These are phyloP conservation scores for Nemania abortiva DNA, from an alignment of 2,329 filamentous ascomycete species.

Conservation along the genomic window DNA sequence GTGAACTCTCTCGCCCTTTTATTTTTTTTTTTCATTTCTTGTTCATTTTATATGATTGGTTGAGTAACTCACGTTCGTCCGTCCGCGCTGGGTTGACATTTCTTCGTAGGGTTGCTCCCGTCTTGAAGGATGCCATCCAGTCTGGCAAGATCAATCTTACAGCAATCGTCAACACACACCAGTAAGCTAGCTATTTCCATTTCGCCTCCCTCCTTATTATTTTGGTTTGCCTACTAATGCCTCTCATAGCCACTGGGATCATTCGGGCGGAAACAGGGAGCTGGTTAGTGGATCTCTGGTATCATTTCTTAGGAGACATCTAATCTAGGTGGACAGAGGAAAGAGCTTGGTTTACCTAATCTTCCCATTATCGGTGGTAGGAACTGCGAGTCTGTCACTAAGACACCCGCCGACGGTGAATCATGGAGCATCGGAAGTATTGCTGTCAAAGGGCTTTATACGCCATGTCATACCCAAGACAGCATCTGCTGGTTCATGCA, in stretches of 20 bases:
- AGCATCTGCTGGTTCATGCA: slow-evolving; percentile 96
- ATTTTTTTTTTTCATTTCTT: background rate
- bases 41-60: background rate
- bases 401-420: slow-evolving; percentile 79
- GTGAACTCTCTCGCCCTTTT: background rate
- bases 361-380: slow-evolving; percentile 88
- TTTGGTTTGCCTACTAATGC: slow-evolving; percentile 20
- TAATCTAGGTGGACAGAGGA: slow-evolving; percentile 46
- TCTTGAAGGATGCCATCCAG: slow-evolving; percentile 79
- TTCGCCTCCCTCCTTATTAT: background rate
- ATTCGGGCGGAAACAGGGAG: slow-evolving; percentile 90
- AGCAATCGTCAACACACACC: slow-evolving; percentile 95
- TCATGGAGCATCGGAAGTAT: slow-evolving; percentile 88
- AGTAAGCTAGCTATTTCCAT: slow-evolving; percentile 69
- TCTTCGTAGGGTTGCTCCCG: slow-evolving; percentile 66
- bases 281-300: slow-evolving; percentile 66
- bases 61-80: background rate
- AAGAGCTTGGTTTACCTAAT: slow-evolving; percentile 66
- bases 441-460: slow-evolving; percentile 87
- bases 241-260: slow-evolving; percentile 82
- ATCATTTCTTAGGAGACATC: background rate
- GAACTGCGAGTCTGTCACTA: slow-evolving; percentile 83
- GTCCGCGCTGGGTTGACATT: slow-evolving; percentile 19
- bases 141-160: slow-evolving; percentile 82
- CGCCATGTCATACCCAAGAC: slow-evolving; percentile 97